phyloP scores from a whole-genome alignment of 305 asterid species.

The Ajuga reptans region DNA sequence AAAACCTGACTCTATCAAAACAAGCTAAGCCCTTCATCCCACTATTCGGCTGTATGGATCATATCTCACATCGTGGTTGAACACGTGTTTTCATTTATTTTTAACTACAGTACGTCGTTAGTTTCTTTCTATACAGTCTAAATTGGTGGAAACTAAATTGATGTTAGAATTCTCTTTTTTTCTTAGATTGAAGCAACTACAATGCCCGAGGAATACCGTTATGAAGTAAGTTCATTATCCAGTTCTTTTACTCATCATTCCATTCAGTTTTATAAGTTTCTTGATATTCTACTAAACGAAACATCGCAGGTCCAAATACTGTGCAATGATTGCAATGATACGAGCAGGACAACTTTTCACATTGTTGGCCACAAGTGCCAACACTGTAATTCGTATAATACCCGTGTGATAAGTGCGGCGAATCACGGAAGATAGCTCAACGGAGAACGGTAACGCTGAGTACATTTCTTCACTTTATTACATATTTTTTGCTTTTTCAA shows the following conservation, averaged over 20 bases:
- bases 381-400: slow-evolving; percentile 70
- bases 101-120: background rate
- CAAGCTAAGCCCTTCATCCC: too few species aligned
- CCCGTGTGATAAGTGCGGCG: slow-evolving; percentile 50
- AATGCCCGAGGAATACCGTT: slow-evolving; percentile 82
- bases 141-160: background rate
- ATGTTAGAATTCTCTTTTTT: slow-evolving; percentile 19
- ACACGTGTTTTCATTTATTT: too few species aligned
- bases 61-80: background rate
- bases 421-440: slow-evolving; percentile 28
- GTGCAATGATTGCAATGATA: slow-evolving; percentile 79
- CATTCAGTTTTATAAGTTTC: background rate
- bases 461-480: background rate
- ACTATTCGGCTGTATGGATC: background rate
- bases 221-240: slow-evolving; percentile 47
- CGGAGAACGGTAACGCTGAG: background rate
- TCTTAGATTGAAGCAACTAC: slow-evolving; percentile 62
- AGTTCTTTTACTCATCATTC: background rate
- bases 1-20: background rate
- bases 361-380: slow-evolving; percentile 79
- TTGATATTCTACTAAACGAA: background rate
- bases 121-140: background rate
- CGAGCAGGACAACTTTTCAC: slow-evolving; percentile 58
- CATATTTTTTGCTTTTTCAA: background rate
- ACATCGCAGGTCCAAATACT: slow-evolving; percentile 56